These are phyloP conservation scores for Cairneyella variabilis DNA, from an alignment of 495 filamentous ascomycete genomes.

Conservation along the genomic window DNA sequence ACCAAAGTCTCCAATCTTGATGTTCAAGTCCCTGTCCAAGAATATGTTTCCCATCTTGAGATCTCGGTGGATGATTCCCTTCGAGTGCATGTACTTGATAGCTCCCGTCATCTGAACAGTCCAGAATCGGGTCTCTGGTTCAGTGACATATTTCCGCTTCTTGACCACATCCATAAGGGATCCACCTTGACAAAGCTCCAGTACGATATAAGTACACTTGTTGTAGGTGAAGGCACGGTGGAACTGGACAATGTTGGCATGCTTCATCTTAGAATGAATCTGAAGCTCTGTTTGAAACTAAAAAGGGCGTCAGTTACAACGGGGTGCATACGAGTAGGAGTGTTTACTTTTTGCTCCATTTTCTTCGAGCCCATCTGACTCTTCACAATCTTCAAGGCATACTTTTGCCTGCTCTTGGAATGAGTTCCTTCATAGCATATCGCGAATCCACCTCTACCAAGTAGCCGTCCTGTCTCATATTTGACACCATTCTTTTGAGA, in stretches of 20 bases:
- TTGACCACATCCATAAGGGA: conserved; percentile 99
- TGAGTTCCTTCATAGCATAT: conserved; percentile 80
- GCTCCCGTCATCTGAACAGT: conserved; percentile 92
- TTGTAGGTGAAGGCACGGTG: conserved; percentile 90
- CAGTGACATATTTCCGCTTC: conserved; percentile 76
- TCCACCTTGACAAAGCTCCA: conserved; percentile 92
- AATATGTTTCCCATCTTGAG: conserved; percentile 98
- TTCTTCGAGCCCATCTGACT: conserved; percentile 75
- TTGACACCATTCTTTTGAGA: conserved; percentile 64
- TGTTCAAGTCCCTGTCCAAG: conserved; percentile 91
- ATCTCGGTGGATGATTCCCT: conserved; percentile 94
- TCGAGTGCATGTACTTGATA: conserved; percentile 93
- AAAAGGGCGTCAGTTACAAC: conserved; percentile 31
- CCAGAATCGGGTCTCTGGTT: conserved; percentile 88
- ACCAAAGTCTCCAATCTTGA: conserved; percentile 97
- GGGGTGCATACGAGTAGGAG: neutral
- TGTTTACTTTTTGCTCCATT: conserved; percentile 76
- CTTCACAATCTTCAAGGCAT: conserved; percentile 87
- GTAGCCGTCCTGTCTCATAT: conserved; percentile 76
- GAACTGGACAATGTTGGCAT: conserved; percentile 92
- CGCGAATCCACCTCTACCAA: conserved; percentile 95
- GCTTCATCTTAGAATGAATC: conserved; percentile 95
- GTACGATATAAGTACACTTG: conserved; percentile 84
- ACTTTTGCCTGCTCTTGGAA: conserved; percentile 58
- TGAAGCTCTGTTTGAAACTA: conserved; percentile 97